Percentiles rank a stretch among this genome's conserved stretches.
Conservation (phyloP, 2,329 filamentous ascomycete genomes). For the Chlorencoelia australis region DNA sequence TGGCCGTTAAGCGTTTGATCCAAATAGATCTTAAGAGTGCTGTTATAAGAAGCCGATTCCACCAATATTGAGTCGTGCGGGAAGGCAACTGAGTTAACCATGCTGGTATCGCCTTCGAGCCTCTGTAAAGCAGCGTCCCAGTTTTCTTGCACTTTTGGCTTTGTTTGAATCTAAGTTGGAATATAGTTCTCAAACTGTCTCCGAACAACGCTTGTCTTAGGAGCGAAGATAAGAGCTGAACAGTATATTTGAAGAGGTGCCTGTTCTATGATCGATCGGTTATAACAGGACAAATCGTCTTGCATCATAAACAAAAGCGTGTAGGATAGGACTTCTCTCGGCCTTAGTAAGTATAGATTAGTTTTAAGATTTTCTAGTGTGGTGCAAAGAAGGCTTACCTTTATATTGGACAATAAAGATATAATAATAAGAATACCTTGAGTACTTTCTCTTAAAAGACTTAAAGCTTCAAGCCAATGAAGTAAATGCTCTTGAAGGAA, state of each 20-base stretch:
- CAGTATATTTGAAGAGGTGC: neutral
- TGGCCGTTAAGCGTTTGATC: neutral
- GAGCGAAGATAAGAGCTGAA: neutral
- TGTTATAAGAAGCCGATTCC: no score
- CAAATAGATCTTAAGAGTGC: no score
- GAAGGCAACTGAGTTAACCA: neutral
- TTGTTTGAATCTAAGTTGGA: neutral
- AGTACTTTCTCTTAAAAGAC: slow-evolving; percentile 14
- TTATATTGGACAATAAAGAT: neutral
- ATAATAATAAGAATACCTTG: slow-evolving; percentile 12
- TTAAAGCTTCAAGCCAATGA: slow-evolving; percentile 22
- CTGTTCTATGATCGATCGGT: neutral
- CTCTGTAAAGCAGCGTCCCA: neutral
- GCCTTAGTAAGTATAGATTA: neutral
- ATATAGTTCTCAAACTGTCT: neutral
- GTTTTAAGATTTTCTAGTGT: neutral
- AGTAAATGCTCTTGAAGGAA: slow-evolving; percentile 33
- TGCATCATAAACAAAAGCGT: slow-evolving; percentile 1
- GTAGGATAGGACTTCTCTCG: slow-evolving; percentile 1
- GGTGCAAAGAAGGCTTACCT: neutral
- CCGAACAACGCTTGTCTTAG: neutral
- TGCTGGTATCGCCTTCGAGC: neutral
- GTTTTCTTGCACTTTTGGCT: neutral
- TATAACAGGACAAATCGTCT: slow-evolving; percentile 3
- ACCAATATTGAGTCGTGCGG: neutral